phyloP scores from a whole-genome alignment of 2,329 filamentous ascomycete species.

The Saccharata proteae region DNA sequence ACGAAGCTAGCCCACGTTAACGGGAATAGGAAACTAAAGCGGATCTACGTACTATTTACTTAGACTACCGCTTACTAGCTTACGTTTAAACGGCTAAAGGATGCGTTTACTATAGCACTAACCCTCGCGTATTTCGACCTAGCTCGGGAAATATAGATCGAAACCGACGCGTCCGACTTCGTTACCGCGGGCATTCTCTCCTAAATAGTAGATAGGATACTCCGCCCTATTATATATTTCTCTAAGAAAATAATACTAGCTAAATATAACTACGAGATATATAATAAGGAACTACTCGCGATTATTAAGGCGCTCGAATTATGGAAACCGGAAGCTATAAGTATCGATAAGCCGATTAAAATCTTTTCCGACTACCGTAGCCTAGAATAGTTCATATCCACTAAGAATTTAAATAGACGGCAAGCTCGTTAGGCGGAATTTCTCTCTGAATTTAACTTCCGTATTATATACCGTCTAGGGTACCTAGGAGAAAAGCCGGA shows the following conservation, averaged over 20 bases:
- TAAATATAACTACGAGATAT: slow-evolving; percentile 18
- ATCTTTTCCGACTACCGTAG: slow-evolving; percentile 17
- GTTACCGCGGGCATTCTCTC: neutral
- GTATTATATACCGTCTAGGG: too few species aligned
- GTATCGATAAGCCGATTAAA: slow-evolving; percentile 10
- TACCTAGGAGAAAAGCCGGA: too few species aligned
- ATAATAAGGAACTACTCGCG: slow-evolving; percentile 20
- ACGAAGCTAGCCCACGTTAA: neutral
- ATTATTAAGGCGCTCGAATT: slow-evolving; percentile 12
- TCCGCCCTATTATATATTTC: slow-evolving; percentile 11
- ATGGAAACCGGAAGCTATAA: neutral
- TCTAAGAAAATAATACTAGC: slow-evolving; percentile 12
- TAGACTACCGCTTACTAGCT: neutral
- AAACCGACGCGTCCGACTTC: slow-evolving; percentile 2
- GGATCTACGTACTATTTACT: too few species aligned
- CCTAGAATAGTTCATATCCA: slow-evolving; percentile 18
- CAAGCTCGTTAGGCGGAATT: neutral
- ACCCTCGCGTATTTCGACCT: slow-evolving; percentile 1
- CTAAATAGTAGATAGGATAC: neutral
- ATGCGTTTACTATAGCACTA: neutral
- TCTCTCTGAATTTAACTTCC: too few species aligned
- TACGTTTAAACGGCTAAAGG: slow-evolving; percentile 1
- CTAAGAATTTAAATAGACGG: neutral
- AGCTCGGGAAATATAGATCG: neutral
- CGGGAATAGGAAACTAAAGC: neutral